These are phyloP conservation scores for Porcisia deanei DNA, from an alignment of 208 protist genomes.

Conservation along the genomic window DNA sequence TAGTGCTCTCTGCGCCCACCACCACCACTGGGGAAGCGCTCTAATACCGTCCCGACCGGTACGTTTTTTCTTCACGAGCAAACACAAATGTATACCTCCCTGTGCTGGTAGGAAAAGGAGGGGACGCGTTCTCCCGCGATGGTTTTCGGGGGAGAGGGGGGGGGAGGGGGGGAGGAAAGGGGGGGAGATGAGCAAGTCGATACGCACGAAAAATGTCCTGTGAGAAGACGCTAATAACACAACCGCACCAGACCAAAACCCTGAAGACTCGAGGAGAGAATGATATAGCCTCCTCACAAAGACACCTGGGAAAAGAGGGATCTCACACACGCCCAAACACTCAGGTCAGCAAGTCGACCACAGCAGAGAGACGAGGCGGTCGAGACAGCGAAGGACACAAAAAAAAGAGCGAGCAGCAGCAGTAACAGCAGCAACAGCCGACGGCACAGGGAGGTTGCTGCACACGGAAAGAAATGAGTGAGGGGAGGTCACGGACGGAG, in stretches of 20 bases:
- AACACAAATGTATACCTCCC: background rate
- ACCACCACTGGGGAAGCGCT: too few relatives aligned
- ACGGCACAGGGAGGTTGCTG: background rate
- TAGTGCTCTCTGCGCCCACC: background rate
- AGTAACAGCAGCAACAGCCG: conserved; percentile 1
- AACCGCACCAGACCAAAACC: background rate
- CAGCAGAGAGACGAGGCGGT: background rate
- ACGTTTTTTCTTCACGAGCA: background rate
- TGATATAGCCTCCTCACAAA: background rate
- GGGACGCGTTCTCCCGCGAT: background rate
- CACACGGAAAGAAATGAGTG: background rate
- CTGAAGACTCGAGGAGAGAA: background rate
- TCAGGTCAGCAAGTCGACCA: background rate
- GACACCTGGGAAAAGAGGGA: background rate
- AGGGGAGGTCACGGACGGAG: background rate
- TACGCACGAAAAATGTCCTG: background rate
- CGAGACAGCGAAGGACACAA: background rate
- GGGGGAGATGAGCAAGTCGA: background rate
- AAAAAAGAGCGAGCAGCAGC: background rate
- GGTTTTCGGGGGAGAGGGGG: background rate
- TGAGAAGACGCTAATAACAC: background rate
- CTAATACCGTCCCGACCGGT: too few relatives aligned
- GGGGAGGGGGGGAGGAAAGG: too few relatives aligned
- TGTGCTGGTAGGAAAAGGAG: background rate
- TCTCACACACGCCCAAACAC: background rate